Conservation (phyloP, 106 monocot species). For the Phalaenopsis equestris region DNA sequence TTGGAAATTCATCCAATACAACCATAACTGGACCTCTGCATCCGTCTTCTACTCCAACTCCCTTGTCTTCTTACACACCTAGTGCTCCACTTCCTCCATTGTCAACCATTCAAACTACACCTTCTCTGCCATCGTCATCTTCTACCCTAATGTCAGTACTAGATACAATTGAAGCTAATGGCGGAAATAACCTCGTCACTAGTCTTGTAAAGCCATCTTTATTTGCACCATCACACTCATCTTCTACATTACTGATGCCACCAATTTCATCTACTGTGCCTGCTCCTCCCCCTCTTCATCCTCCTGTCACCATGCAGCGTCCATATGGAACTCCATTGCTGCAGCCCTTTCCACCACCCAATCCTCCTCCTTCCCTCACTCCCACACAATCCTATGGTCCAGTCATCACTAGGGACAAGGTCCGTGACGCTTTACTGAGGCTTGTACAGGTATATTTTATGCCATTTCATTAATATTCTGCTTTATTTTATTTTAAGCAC, state of each 20-base stretch:
- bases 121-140: constrained; percentile 22
- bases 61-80: constrained; percentile 22
- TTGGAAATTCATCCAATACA: constrained; percentile 31
- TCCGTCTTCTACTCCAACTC: constrained; percentile 15
- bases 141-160: constrained; percentile 21
- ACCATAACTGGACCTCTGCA: constrained; percentile 13
- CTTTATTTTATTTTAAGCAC: no score
- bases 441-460: constrained; percentile 58
- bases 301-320: constrained; percentile 48
- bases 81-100: constrained; percentile 14
- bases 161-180: constrained; percentile 28
- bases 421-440: constrained; percentile 50
- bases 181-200: constrained; percentile 11
- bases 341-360: constrained; percentile 81
- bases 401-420: constrained; percentile 47
- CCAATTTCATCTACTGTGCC: constrained; percentile 28
- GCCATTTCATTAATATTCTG: background rate
- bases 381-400: constrained; percentile 31
- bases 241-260: constrained; percentile 31
- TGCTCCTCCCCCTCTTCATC: constrained; percentile 47
- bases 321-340: constrained; percentile 70
- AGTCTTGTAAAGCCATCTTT: constrained; percentile 64
- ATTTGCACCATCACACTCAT: constrained; percentile 29
- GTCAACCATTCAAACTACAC: constrained; percentile 17
- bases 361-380: constrained; percentile 63